Conservation (phyloP, 441 rosid genomes). For the Melianthus villosus region DNA sequence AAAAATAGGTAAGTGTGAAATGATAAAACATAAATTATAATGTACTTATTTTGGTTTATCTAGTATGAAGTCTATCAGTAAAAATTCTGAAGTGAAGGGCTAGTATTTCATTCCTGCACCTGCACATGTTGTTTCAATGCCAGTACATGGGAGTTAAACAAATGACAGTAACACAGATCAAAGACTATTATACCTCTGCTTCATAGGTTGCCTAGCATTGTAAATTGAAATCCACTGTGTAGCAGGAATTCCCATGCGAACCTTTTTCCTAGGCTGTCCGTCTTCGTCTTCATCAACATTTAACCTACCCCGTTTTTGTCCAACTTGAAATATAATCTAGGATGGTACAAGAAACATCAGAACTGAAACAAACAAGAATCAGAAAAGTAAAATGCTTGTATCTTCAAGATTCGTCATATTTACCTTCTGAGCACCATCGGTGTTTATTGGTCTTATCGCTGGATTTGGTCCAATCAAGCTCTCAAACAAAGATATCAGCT, state of each 20-base stretch:
- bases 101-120: too few relatives aligned
- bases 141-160: too few relatives aligned
- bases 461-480: slow-evolving; percentile 73
- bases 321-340: slow-evolving; percentile 75
- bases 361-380: slow-evolving; percentile 1
- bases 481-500: slow-evolving; percentile 73
- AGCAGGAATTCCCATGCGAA: slow-evolving; percentile 91
- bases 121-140: too few relatives aligned
- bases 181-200: slow-evolving; percentile 52
- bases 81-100: too few relatives aligned
- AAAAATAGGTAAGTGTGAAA: not conserved
- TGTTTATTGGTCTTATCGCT: slow-evolving; percentile 81
- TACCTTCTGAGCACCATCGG: slow-evolving; percentile 97
- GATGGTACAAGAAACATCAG: not conserved
- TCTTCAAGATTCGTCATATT: not conserved
- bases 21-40: not conserved
- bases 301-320: slow-evolving; percentile 92
- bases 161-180: not conserved
- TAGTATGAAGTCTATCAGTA: too few relatives aligned
- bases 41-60: too few relatives aligned
- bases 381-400: slow-evolving; percentile 2
- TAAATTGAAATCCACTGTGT: slow-evolving; percentile 94
- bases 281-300: slow-evolving; percentile 83
- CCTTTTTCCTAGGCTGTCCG: slow-evolving; percentile 83
- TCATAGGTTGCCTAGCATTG: slow-evolving; percentile 94